phyloP scores from a whole-genome alignment of 2,329 filamentous ascomycete genomes.

The Exophiala viscosa region DNA sequence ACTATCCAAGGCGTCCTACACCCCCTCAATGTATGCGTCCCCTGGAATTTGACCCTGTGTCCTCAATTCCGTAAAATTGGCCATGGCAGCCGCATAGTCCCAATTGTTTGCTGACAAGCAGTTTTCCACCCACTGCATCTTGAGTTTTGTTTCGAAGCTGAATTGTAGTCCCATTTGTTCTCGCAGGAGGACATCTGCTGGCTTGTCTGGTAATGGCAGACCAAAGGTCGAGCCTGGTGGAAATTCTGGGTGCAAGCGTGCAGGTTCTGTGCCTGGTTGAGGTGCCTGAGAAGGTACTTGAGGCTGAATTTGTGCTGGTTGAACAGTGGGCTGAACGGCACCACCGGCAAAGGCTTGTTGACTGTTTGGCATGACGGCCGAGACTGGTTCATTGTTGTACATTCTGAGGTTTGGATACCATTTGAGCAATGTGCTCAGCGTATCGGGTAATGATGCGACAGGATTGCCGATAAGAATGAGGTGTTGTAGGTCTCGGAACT shows the following conservation, averaged over 20 bases:
- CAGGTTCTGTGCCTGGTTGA: slow-evolving; percentile 69
- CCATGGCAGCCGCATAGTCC: slow-evolving; percentile 72
- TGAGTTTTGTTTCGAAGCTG: slow-evolving; percentile 76
- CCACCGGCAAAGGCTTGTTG: neutral
- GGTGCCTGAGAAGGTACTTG: slow-evolving; percentile 39
- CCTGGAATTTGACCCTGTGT: slow-evolving; percentile 34
- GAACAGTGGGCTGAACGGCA: slow-evolving; percentile 35
- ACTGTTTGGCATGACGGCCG: slow-evolving; percentile 55
- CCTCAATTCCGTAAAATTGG: slow-evolving; percentile 72
- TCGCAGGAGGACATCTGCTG: slow-evolving; percentile 55
- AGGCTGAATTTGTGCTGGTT: slow-evolving; percentile 55
- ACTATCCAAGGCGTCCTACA: slow-evolving; percentile 6
- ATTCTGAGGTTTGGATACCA: slow-evolving; percentile 81
- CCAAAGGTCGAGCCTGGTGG: slow-evolving; percentile 37
- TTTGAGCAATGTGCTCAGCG: slow-evolving; percentile 64
- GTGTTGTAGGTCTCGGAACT: slow-evolving; percentile 74
- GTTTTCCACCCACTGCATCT: slow-evolving; percentile 69
- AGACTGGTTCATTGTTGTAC: slow-evolving; percentile 67
- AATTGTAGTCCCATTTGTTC: slow-evolving; percentile 69
- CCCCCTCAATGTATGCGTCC: slow-evolving; percentile 21
- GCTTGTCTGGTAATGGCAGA: slow-evolving; percentile 40
- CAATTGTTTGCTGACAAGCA: slow-evolving; percentile 76
- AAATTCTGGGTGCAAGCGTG: slow-evolving; percentile 29
- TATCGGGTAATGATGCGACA: slow-evolving; percentile 60
- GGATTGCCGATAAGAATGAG: slow-evolving; percentile 76